Conservation (phyloP, 495 filamentous ascomycete genomes). For the Baudoinia panamericana region DNA sequence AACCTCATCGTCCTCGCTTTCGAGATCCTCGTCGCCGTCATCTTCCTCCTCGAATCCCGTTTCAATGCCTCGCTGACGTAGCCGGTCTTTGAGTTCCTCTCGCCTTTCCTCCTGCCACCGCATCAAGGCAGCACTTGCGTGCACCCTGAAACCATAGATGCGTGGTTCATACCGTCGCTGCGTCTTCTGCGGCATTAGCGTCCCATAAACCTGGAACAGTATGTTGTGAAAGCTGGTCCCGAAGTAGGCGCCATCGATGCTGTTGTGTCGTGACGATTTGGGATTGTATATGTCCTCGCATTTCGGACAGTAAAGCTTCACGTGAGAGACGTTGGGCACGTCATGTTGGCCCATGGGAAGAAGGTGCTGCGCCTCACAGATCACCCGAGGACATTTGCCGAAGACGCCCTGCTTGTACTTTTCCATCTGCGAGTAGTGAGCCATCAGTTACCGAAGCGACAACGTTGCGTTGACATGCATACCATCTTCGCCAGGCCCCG, state of each 20-base stretch:
- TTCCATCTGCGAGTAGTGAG: constrained; percentile 51
- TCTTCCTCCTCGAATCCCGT: constrained; percentile 45
- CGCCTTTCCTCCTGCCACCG: constrained; percentile 79
- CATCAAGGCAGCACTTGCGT: constrained; percentile 73
- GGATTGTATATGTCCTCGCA: constrained; percentile 99
- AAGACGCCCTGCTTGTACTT: constrained; percentile 98
- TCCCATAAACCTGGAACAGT: constrained; percentile 94
- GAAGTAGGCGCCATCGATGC: constrained; percentile 96
- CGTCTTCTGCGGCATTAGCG: constrained; percentile 72
- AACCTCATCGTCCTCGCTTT: constrained; percentile 30
- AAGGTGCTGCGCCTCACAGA: constrained; percentile 81
- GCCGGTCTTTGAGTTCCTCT: constrained; percentile 62
- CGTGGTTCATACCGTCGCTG: constrained; percentile 73
- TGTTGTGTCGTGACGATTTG: constrained; percentile 88
- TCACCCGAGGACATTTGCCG: constrained; percentile 91
- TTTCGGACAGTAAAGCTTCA: constrained; percentile 90
- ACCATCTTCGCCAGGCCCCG: constrained; percentile 94
- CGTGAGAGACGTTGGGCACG: constrained; percentile 66
- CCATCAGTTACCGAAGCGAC: constrained; percentile 4
- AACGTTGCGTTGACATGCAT: constrained; percentile 22
- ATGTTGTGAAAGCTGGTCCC: constrained; percentile 97
- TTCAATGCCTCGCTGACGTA: constrained; percentile 41
- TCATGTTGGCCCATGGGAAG: constrained; percentile 90
- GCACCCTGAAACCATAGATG: constrained; percentile 89
- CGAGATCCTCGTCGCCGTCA: constrained; percentile 36